Evolutionary conservation across 2,329 filamentous ascomycete species (phyloP), one percentile per base, ranked within the genome.

Genomic region (Monilinia laxa): DNA sequence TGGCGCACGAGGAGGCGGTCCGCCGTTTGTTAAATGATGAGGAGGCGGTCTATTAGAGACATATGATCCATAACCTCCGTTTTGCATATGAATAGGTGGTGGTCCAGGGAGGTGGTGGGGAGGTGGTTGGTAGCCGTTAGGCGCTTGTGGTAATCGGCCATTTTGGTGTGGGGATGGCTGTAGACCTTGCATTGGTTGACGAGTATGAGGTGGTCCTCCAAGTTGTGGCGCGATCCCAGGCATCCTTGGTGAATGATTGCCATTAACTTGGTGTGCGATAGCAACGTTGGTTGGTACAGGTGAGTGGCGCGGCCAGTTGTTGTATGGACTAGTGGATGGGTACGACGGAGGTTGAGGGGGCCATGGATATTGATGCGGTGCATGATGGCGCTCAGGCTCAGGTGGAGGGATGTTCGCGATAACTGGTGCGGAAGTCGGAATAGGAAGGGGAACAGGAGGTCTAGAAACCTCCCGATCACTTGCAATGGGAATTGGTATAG

Each of bases 251-350:
- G 75, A 74, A 49, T 71, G 74, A 57, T 69, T 70, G 47, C 83
- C 82, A 71, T 85, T 87, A 56, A 85, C 73, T 53, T 84, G 81
- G 64, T 81, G 80, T 38, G 80, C 75, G 47, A 80, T 77, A 4
- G 84, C 79, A 49, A 67, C 66, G 51, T 57, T 64, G 53, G 80
- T 80, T 68, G 83, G 81, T 63, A 82, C 82, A 45, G 82, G 81
- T 25, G 82, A 77, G 18, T 80, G 79, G 25, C 82, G 81, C 65
- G 82, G 80, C 81, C 85, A 87, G 67, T 83, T 83, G 56, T 75
- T 75, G 73, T 79, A 83, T 53, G 78, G 71, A 58, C 73, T 71
- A 47, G 72, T 72, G 4, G 79, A 73, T 7, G 80, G 77, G 9
- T 79, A 77, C 66, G 78, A 78, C 42, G 79, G 76, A 68, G 80